phyloP scores from a whole-genome alignment of 177 flowering plant genomes.

The Telopea speciosissima region DNA sequence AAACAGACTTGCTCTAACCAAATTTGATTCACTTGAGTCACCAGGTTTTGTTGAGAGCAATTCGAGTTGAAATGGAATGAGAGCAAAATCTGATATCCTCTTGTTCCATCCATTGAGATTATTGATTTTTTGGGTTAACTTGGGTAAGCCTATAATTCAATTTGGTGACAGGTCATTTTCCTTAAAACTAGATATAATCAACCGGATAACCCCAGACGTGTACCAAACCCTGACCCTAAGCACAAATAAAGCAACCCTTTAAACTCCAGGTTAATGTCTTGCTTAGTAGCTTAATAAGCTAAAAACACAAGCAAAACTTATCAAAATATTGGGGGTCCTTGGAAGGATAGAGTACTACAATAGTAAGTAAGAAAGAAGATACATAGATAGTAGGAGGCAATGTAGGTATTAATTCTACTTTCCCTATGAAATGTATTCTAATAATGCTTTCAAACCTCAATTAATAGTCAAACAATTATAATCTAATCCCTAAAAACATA shows the following conservation, averaged over 20 bases:
- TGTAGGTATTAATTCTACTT: not conserved
- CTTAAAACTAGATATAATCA: not conserved
- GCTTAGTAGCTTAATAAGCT: not conserved
- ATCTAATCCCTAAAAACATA: conserved; percentile 2
- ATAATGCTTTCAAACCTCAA: not conserved
- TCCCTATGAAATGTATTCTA: not conserved
- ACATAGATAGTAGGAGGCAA: not conserved
- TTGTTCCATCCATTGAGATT: too few relatives aligned
- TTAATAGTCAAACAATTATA: conserved; percentile 13
- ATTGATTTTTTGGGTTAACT: not conserved
- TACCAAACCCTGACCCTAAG: not conserved
- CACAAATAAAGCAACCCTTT: not conserved
- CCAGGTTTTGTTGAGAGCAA: too few relatives aligned
- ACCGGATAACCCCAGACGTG: not conserved
- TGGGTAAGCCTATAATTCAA: not conserved
- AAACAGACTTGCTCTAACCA: too few relatives aligned
- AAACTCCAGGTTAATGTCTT: not conserved
- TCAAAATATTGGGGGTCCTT: not conserved
- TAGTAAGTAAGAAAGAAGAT: not conserved
- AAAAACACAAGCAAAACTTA: not conserved
- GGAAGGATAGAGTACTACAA: not conserved
- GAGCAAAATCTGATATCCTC: too few relatives aligned
- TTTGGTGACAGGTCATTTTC: not conserved
- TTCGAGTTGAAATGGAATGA: too few relatives aligned
- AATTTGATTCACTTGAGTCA: too few relatives aligned